A percentile compares a stretch with the other conserved stretches of the same genome.
These are phyloP conservation scores for Mycena sanguinolenta DNA, from an alignment of 768 basidiomycete species.

Conservation along the genomic window DNA sequence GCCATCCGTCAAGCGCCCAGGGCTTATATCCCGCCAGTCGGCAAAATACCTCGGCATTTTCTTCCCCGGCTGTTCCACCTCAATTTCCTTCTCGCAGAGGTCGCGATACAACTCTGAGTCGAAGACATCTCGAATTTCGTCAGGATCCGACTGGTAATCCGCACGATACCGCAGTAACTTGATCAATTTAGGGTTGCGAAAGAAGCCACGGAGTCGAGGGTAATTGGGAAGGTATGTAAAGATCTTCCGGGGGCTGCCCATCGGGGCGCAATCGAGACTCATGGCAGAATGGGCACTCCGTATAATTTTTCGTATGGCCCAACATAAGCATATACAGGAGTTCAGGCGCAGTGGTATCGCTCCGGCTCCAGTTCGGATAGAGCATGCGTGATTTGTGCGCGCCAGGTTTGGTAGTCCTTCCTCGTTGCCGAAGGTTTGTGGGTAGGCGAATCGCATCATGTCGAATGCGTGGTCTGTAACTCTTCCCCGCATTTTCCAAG, in stretches of 20 bases:
- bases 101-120: slow-evolving; percentile 44
- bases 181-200: slow-evolving; percentile 31
- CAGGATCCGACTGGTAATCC: slow-evolving; percentile 19
- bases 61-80: slow-evolving; percentile 43
- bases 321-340: slow-evolving; percentile 47
- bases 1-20: slow-evolving; percentile 59
- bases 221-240: slow-evolving; percentile 51
- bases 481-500: too few species aligned
- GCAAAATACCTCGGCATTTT: slow-evolving; percentile 44
- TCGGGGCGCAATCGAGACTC: slow-evolving; percentile 35
- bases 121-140: slow-evolving; percentile 14
- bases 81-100: slow-evolving; percentile 38
- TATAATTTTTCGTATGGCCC: slow-evolving; percentile 37
- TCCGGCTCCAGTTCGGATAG: slow-evolving; percentile 42
- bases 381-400: slow-evolving; percentile 37
- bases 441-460: slow-evolving; percentile 38
- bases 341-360: slow-evolving; percentile 47
- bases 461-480: slow-evolving; percentile 43
- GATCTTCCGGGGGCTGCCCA: slow-evolving; percentile 36
- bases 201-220: slow-evolving; percentile 44
- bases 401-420: too few species aligned
- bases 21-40: slow-evolving; percentile 53
- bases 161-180: slow-evolving; percentile 41
- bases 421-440: slow-evolving; percentile 27
- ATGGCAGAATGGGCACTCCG: slow-evolving; percentile 47